These are phyloP conservation scores for Lepidium campestre DNA, from an alignment of 441 rosid species.

Conservation along the genomic window DNA sequence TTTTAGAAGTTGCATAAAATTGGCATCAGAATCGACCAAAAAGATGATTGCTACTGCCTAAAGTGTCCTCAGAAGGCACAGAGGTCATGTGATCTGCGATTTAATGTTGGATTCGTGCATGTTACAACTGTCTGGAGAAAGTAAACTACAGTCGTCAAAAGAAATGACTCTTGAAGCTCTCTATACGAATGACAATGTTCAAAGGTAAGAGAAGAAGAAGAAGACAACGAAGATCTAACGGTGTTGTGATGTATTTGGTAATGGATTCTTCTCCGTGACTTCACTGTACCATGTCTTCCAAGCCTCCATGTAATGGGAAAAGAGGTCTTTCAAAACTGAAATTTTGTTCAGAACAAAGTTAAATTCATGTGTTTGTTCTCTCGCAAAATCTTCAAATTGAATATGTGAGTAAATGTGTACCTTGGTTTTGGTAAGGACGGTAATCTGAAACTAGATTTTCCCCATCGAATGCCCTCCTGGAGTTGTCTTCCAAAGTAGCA, in stretches of 20 bases:
- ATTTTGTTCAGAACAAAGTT: slow-evolving; percentile 11
- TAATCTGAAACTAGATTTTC: slow-evolving; percentile 53
- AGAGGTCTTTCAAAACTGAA: slow-evolving; percentile 80
- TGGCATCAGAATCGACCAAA: not conserved
- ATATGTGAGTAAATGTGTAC: slow-evolving; percentile 25
- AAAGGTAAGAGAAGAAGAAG: not conserved
- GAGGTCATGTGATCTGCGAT: not conserved
- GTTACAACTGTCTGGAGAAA: slow-evolving; percentile 22
- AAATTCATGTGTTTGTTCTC: not conserved
- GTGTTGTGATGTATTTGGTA: slow-evolving; percentile 27
- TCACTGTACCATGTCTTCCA: slow-evolving; percentile 86
- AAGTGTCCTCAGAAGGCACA: slow-evolving; percentile 1
- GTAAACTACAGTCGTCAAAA: slow-evolving; percentile 12
- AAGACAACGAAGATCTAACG: slow-evolving; percentile 9
- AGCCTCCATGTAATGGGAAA: slow-evolving; percentile 83
- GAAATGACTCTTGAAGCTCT: not conserved
- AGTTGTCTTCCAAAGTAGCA: slow-evolving; percentile 25
- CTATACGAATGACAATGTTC: slow-evolving; percentile 7
- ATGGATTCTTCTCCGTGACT: slow-evolving; percentile 54
- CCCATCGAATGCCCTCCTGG: slow-evolving; percentile 40
- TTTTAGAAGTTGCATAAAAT: not conserved
- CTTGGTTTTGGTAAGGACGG: slow-evolving; percentile 79
- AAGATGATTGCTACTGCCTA: slow-evolving; percentile 11
- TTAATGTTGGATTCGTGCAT: slow-evolving; percentile 6
- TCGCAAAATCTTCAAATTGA: not conserved